A percentile compares a stretch with the other conserved stretches of the same genome.
Evolutionary conservation across 2,329 filamentous ascomycete genomes (phyloP).

Genomic region (Ophiocordyceps robertsii): DNA sequence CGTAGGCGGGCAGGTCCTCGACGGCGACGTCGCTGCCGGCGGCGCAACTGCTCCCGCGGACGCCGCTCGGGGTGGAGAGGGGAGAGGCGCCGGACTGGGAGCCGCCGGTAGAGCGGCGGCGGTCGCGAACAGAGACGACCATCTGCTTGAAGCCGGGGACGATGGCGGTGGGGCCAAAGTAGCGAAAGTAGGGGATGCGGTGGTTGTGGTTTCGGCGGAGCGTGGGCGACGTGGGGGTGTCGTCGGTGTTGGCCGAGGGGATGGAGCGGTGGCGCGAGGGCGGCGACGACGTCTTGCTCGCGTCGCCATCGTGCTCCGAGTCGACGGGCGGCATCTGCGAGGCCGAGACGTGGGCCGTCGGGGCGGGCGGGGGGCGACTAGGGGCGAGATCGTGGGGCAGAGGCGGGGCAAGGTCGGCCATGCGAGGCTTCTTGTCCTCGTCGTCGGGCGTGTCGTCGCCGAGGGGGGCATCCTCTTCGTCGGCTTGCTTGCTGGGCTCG

Average conservation of each 20-base stretch:
- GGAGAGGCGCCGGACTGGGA: conserved; percentile 44
- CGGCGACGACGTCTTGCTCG: conserved; percentile 5
- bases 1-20: conserved; percentile 59
- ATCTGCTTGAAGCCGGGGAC: conserved; percentile 89
- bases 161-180: conserved; percentile 83
- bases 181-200: conserved; percentile 77
- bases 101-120: conserved; percentile 42
- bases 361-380: neutral
- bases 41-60: conserved; percentile 24
- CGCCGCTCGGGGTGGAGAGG: conserved; percentile 22
- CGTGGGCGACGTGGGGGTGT: conserved; percentile 24
- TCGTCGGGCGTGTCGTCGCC: conserved; percentile 1
- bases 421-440: neutral
- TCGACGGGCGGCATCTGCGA: conserved; percentile 6
- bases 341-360: neutral
- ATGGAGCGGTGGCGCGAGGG: conserved; percentile 3
- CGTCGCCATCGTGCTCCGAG: conserved; percentile 13
- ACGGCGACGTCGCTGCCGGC: conserved; percentile 28
- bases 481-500: conserved; percentile 9
- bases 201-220: conserved; percentile 40
- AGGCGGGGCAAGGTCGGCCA: neutral
- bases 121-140: conserved; percentile 63
- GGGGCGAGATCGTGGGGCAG: neutral
- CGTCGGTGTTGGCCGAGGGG: conserved; percentile 7
- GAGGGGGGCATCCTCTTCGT: conserved; percentile 1